Conservation (phyloP, 768 basidiomycete genomes). For the Pholiota microspora region DNA sequence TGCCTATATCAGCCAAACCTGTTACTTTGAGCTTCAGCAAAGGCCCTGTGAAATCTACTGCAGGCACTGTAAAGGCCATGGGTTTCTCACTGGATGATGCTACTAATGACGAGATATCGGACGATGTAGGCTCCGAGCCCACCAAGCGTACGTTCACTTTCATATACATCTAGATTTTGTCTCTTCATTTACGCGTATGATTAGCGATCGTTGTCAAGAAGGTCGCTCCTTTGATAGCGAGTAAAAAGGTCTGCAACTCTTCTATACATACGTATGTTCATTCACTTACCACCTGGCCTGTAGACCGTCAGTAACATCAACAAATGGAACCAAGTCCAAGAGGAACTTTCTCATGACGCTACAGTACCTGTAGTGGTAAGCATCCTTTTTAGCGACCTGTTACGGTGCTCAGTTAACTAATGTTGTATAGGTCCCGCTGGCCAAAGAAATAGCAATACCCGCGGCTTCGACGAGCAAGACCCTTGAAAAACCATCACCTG, state of each 20-base stretch:
- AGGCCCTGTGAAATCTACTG: slow-evolving; percentile 32
- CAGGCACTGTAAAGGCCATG: slow-evolving; percentile 29
- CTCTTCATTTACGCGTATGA: not conserved
- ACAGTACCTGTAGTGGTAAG: slow-evolving; percentile 19
- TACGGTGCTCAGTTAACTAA: not conserved
- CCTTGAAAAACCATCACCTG: slow-evolving; percentile 32
- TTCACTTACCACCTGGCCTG: slow-evolving; percentile 5
- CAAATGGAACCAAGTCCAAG: slow-evolving; percentile 97
- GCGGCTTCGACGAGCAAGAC: slow-evolving; percentile 1
- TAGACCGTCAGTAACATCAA: slow-evolving; percentile 88
- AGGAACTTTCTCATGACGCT: slow-evolving; percentile 64
- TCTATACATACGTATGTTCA: not conserved
- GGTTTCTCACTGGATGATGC: slow-evolving; percentile 73
- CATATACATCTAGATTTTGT: not conserved
- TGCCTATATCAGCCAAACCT: slow-evolving; percentile 79
- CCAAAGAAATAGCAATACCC: slow-evolving; percentile 1
- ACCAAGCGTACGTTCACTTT: slow-evolving; percentile 48
- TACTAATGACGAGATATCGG: slow-evolving; percentile 40
- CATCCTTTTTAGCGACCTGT: not conserved
- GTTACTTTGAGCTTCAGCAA: slow-evolving; percentile 77
- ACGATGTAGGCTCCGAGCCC: slow-evolving; percentile 39
- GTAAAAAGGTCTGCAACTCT: slow-evolving; percentile 64
- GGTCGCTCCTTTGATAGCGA: slow-evolving; percentile 79
- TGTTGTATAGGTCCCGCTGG: slow-evolving; percentile 1
- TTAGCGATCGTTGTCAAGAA: slow-evolving; percentile 52